Conservation (phyloP, 2,329 filamentous ascomycete species). For the Fusarium coffeatum region DNA sequence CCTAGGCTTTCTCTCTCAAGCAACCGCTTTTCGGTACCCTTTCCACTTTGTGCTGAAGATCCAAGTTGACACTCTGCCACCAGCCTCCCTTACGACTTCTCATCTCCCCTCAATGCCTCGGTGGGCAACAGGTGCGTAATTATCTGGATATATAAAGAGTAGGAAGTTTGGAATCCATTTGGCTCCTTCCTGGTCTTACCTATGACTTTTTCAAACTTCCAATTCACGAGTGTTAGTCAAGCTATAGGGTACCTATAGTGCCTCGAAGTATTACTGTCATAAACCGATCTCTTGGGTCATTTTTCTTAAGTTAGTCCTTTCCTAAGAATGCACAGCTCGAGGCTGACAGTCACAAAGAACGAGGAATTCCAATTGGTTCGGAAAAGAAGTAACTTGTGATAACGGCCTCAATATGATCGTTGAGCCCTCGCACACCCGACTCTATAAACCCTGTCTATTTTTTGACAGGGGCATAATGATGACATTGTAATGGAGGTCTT, state of each 20-base stretch:
- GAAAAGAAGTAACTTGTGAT: neutral
- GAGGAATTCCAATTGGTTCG: neutral
- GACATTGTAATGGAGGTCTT: neutral
- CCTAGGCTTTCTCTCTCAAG: neutral
- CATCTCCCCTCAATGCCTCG: too few relatives aligned
- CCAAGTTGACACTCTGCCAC: too few relatives aligned
- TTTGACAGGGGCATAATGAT: neutral
- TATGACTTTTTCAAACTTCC: neutral
- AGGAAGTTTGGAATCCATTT: neutral
- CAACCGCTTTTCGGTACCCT: neutral
- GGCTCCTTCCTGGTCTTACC: neutral
- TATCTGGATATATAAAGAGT: neutral
- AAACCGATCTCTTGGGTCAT: neutral
- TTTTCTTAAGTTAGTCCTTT: neutral
- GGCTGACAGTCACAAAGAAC: neutral
- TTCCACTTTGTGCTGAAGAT: neutral
- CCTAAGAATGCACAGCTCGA: neutral
- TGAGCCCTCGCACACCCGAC: neutral
- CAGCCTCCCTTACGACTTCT: too few relatives aligned
- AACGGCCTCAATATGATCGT: neutral
- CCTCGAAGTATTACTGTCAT: neutral
- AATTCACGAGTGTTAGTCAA: neutral
- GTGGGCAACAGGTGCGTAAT: too few relatives aligned
- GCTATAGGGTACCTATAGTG: neutral
- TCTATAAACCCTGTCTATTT: neutral